Evolutionary conservation across 805 yeast species (phyloP).

Genomic region (Yarrowia deformans): DNA sequence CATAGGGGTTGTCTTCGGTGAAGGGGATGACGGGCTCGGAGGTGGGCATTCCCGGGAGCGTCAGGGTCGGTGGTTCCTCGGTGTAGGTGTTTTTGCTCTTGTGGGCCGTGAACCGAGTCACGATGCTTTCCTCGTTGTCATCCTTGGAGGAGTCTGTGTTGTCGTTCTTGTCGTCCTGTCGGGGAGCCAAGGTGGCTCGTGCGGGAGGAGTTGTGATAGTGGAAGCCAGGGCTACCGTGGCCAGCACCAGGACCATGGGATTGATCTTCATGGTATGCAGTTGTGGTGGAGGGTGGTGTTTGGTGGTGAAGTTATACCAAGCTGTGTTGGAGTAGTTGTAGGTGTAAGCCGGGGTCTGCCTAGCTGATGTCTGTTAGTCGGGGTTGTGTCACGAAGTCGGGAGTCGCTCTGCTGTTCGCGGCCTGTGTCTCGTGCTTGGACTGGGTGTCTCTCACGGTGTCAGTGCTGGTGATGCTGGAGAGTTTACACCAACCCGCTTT

Average conservation of each 20-base stretch:
- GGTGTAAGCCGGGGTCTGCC: no score
- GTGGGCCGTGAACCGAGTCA: constrained; percentile 20
- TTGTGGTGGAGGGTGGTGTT: background rate
- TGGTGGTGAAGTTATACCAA: background rate
- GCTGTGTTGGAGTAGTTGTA: no score
- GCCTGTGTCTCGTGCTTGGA: background rate
- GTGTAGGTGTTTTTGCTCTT: constrained; percentile 26
- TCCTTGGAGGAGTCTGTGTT: constrained; percentile 8
- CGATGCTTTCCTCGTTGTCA: background rate
- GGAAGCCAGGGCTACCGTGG: constrained; percentile 32
- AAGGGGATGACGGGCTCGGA: constrained; percentile 16
- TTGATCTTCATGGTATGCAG: constrained; percentile 39
- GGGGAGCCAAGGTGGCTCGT: constrained; percentile 27
- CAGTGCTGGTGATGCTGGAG: constrained; percentile 22
- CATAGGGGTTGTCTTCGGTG: constrained; percentile 64
- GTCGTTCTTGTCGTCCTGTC: constrained; percentile 27
- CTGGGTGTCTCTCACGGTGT: background rate
- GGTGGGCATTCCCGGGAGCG: constrained; percentile 18
- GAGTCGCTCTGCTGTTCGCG: no score
- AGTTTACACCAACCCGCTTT: background rate
- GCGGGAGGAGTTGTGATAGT: constrained; percentile 36
- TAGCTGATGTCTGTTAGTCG: background rate
- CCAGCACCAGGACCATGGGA: constrained; percentile 34
- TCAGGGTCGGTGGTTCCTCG: constrained; percentile 35
- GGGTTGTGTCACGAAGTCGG: background rate